phyloP scores from a whole-genome alignment of 768 basidiomycete genomes.

The Pholiota molesta region DNA sequence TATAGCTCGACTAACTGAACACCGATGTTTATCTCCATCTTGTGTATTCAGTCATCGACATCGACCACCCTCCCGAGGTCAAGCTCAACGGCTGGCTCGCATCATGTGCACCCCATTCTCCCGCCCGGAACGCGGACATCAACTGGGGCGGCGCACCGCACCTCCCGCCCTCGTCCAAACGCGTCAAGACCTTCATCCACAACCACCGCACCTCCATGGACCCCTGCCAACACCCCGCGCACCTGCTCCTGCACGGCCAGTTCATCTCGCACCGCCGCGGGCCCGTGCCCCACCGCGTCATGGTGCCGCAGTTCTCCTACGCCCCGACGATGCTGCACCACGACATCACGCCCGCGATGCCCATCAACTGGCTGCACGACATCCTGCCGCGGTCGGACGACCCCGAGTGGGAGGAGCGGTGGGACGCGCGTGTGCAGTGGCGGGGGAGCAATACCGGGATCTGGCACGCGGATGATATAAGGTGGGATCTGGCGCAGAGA shows the following conservation, averaged over 20 bases:
- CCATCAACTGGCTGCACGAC: conserved; percentile 47
- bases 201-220: conserved; percentile 47
- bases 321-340: conserved; percentile 50
- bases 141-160: conserved; percentile 26
- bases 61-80: conserved; percentile 30
- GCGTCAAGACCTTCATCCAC: conserved; percentile 47
- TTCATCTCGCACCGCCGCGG: conserved; percentile 52
- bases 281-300: conserved; percentile 40
- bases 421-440: conserved; percentile 64
- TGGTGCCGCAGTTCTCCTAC: conserved; percentile 56
- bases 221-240: conserved; percentile 45
- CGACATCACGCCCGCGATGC: conserved; percentile 52
- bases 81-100: conserved; percentile 40
- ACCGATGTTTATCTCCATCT: neutral
- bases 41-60: conserved; percentile 31
- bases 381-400: conserved; percentile 40
- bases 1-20: no score
- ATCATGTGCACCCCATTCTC: conserved; percentile 38
- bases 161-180: conserved; percentile 20
- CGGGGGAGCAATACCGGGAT: conserved; percentile 76
- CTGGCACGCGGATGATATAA: conserved; percentile 36
- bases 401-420: conserved; percentile 62
- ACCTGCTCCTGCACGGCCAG: conserved; percentile 47
- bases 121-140: conserved; percentile 31
- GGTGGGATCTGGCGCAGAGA: conserved; percentile 39